A percentile compares a stretch with the other conserved stretches of the same genome.
Conservation (phyloP, 2,329 filamentous ascomycete species). For the Fusarium temperatum region DNA sequence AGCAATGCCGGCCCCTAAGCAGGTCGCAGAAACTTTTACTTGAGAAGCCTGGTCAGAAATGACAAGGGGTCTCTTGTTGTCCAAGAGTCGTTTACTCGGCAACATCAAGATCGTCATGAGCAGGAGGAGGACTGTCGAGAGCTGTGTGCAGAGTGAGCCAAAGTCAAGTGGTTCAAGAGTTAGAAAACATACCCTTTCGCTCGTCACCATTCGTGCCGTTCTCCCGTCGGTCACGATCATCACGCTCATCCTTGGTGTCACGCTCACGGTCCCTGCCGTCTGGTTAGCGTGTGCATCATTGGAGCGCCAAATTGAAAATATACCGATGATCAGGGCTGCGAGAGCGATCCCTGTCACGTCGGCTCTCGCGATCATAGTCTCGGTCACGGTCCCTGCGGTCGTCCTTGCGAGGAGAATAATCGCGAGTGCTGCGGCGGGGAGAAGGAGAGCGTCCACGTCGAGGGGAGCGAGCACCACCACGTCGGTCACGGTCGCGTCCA, state of each 20-base stretch:
- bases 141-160: slow-evolving; percentile 51
- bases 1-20: slow-evolving; percentile 32
- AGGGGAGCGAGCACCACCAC: slow-evolving; percentile 66
- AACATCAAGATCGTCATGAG: slow-evolving; percentile 94
- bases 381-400: slow-evolving; percentile 84
- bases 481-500: slow-evolving; percentile 78
- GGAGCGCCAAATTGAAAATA: slow-evolving; percentile 1
- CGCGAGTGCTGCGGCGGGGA: slow-evolving; percentile 78
- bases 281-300: slow-evolving; percentile 10
- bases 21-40: slow-evolving; percentile 40
- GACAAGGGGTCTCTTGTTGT: slow-evolving; percentile 6
- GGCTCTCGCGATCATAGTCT: slow-evolving; percentile 79
- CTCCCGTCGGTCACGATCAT: slow-evolving; percentile 78
- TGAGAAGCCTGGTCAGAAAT: slow-evolving; percentile 21
- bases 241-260: slow-evolving; percentile 71
- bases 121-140: slow-evolving; percentile 81
- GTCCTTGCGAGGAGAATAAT: slow-evolving; percentile 89
- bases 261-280: slow-evolving; percentile 60
- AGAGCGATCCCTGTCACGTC: slow-evolving; percentile 79
- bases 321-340: slow-evolving; percentile 74
- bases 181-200: slow-evolving; percentile 75
- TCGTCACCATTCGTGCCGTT: slow-evolving; percentile 86
- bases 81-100: slow-evolving; percentile 69
- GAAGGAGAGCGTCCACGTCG: slow-evolving; percentile 79
- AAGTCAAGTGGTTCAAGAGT: background rate